Evolutionary conservation across 73 alveolate species (phyloP).

Genomic region (Tetrahymena elliotti): DNA sequence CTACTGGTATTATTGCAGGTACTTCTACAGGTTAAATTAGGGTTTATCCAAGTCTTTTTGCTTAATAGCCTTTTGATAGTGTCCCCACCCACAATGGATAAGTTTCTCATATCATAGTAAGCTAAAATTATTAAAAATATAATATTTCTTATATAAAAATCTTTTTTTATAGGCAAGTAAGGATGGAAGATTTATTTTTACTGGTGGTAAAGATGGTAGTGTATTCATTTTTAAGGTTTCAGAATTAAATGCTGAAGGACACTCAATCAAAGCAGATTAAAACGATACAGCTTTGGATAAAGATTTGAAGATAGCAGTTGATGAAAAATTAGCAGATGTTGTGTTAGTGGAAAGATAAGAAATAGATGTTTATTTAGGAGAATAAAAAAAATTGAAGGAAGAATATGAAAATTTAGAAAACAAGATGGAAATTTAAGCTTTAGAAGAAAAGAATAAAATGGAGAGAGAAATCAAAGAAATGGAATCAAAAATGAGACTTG

Average conservation of each 20-base stretch:
- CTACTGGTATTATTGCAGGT: constrained; percentile 50
- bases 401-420: constrained; percentile 62
- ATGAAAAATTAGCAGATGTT: constrained; percentile 78
- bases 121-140: not conserved
- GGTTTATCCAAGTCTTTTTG: constrained; percentile 43
- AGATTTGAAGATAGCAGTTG: constrained; percentile 56
- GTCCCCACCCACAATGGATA: constrained; percentile 71
- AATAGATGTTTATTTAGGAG: constrained; percentile 59
- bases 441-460: constrained; percentile 39
- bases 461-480: constrained; percentile 1
- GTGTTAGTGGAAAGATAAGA: constrained; percentile 68
- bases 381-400: constrained; percentile 50
- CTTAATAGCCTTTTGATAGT: constrained; percentile 47
- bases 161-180: constrained; percentile 34
- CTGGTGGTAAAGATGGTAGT: constrained; percentile 81
- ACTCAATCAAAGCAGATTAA: constrained; percentile 25
- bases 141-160: not conserved
- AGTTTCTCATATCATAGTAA: constrained; percentile 46
- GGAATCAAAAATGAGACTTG: constrained; percentile 55
- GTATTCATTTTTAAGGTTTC: constrained; percentile 55
- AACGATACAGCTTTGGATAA: constrained; percentile 41
- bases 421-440: constrained; percentile 56
- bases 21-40: constrained; percentile 52
- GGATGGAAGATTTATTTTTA: constrained; percentile 69
- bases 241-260: constrained; percentile 47